These are phyloP conservation scores for Ceratobasidium papillatum DNA, from an alignment of 1,284 basidiomycete genomes.

Conservation along the genomic window DNA sequence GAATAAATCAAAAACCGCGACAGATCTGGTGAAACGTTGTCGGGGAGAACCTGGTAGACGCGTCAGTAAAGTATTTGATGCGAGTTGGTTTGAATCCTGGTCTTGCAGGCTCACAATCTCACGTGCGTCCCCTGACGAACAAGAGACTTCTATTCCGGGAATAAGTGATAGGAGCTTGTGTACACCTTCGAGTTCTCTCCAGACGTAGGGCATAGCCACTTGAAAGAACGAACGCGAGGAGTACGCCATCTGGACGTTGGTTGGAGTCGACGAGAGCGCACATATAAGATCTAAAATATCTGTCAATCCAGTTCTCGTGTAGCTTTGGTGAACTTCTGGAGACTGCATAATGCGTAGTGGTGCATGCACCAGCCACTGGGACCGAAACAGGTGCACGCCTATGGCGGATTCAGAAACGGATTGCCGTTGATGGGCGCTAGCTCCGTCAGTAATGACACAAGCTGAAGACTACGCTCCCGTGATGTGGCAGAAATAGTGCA, in stretches of 20 bases:
- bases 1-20: not conserved
- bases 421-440: no score
- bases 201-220: not conserved
- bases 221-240: not conserved
- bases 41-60: not conserved
- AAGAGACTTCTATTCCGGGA: not conserved
- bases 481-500: no score
- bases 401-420: no score
- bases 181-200: not conserved
- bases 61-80: not conserved
- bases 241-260: not conserved
- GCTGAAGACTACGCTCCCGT: no score
- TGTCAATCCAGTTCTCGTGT: not conserved
- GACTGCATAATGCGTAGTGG: no score
- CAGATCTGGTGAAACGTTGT: not conserved
- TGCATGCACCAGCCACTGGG: no score
- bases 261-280: not conserved
- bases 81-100: not conserved
- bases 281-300: not conserved
- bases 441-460: no score
- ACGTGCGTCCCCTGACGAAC: not conserved
- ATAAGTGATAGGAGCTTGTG: not conserved
- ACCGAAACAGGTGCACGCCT: no score
- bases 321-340: not conserved
- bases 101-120: not conserved